Evolutionary conservation across 106 monocot species (phyloP).

Genomic region (Allium sativum): DNA sequence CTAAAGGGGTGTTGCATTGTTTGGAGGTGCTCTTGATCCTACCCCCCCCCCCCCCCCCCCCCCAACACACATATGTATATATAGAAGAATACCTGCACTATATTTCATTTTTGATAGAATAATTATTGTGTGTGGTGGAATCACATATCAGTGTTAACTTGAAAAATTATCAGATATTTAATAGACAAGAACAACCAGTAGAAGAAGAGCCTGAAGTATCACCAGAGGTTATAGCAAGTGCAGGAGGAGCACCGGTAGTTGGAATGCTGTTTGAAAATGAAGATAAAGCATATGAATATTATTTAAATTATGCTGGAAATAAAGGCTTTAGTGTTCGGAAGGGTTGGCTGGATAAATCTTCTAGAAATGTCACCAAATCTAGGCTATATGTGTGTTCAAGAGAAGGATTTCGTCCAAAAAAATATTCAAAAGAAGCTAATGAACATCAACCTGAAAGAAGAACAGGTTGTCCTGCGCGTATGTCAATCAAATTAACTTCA

Average conservation of each 20-base stretch:
- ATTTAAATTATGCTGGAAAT: constrained; percentile 49
- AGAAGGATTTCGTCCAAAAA: constrained; percentile 62
- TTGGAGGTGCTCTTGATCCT: too few species aligned
- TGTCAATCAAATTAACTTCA: constrained; percentile 44
- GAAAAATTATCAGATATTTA: constrained; percentile 15
- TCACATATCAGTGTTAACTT: background rate
- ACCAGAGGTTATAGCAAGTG: constrained; percentile 44
- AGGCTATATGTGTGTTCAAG: constrained; percentile 59
- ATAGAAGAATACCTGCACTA: too few species aligned
- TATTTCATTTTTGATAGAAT: too few species aligned
- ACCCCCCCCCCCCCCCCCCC: too few species aligned
- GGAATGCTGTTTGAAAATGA: constrained; percentile 69
- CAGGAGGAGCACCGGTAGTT: constrained; percentile 60
- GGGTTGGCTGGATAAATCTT: constrained; percentile 61
- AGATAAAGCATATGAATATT: constrained; percentile 64
- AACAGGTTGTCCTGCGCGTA: constrained; percentile 56
- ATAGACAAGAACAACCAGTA: constrained; percentile 19
- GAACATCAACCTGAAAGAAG: constrained; percentile 41
- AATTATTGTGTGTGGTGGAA: too few species aligned
- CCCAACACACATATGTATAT: too few species aligned
- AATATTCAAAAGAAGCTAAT: constrained; percentile 27
- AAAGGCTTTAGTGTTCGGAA: constrained; percentile 67
- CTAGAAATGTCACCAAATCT: constrained; percentile 42
- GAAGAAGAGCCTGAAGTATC: constrained; percentile 39
- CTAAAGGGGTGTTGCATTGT: too few species aligned